These are phyloP conservation scores for Tulasnella sp. DNA, from an alignment of 768 basidiomycete species.

Conservation along the genomic window DNA sequence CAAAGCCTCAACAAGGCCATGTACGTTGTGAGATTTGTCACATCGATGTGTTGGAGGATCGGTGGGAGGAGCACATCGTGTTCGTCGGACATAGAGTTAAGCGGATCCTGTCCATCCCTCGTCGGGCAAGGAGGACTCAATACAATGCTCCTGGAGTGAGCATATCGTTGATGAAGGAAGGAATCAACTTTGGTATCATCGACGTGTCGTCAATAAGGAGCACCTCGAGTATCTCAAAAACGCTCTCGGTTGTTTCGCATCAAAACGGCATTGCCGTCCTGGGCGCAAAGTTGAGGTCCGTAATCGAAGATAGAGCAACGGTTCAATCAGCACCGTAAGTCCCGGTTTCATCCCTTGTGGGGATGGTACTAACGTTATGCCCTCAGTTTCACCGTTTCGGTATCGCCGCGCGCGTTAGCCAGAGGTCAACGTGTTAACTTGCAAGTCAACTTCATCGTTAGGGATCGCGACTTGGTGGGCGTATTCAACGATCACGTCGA, in stretches of 20 bases:
- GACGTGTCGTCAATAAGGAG: neutral
- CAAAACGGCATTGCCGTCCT: neutral
- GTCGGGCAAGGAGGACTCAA: neutral
- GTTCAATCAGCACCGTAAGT: neutral
- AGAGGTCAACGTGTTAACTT: neutral
- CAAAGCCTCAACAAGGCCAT: neutral
- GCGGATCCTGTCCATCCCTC: neutral
- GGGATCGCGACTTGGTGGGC: neutral
- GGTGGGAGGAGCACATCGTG: neutral
- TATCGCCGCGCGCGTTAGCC: neutral
- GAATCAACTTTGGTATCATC: slow-evolving; percentile 10
- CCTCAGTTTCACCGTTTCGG: neutral
- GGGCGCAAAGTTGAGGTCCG: neutral
- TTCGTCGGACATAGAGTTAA: neutral
- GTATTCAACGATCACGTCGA: slow-evolving; percentile 52
- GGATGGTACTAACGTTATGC: neutral
- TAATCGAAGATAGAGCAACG: neutral
- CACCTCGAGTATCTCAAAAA: neutral
- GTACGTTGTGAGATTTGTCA: neutral
- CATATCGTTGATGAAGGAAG: slow-evolving; percentile 2
- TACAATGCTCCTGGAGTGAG: neutral
- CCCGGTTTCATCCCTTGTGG: neutral
- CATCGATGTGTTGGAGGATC: neutral
- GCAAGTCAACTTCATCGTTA: neutral
- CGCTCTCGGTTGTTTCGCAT: neutral